A percentile compares a stretch with the other conserved stretches of the same genome.
phyloP scores from a whole-genome alignment of 306 rosid genomes.

The Herpetospermum pedunculosum region DNA sequence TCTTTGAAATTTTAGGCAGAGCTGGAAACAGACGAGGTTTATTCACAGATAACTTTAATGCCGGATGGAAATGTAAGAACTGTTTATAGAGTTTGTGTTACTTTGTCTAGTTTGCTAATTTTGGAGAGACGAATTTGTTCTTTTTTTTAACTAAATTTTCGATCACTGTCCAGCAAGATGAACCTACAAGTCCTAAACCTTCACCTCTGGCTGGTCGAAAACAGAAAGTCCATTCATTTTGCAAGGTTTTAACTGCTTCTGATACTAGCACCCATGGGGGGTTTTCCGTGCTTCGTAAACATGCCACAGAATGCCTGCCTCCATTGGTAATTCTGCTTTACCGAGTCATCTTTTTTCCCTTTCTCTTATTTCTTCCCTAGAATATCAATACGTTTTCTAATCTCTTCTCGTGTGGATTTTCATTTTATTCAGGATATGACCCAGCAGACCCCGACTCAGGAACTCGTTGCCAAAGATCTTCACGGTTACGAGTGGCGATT shows the following conservation, averaged over 20 bases:
- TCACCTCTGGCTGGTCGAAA: conserved; percentile 26
- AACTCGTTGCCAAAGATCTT: conserved; percentile 83
- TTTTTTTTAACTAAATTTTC: not conserved
- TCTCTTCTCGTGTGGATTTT: not conserved
- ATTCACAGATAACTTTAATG: conserved; percentile 63
- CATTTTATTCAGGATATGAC: conserved; percentile 60
- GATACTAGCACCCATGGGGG: conserved; percentile 99
- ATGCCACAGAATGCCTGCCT: conserved; percentile 93
- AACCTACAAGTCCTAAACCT: conserved; percentile 48
- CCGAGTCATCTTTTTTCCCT: not conserved
- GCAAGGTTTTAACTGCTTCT: conserved; percentile 82
- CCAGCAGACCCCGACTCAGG: conserved; percentile 86
- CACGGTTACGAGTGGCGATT: conserved; percentile 94
- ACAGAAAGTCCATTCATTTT: conserved; percentile 47
- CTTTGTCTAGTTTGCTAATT: conserved; percentile 2
- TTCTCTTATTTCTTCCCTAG: not conserved
- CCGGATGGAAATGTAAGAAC: conserved; percentile 70
- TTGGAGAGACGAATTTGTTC: not conserved
- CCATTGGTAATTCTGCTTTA: conserved; percentile 40
- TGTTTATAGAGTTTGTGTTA: not conserved
- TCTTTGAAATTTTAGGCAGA: conserved; percentile 57
- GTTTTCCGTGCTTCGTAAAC: conserved; percentile 85
- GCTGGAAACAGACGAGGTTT: conserved; percentile 86
- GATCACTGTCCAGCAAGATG: conserved; percentile 33
- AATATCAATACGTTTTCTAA: not conserved